A percentile compares a stretch with the other conserved stretches of the same genome.
Evolutionary conservation across 257 asterid genomes (phyloP).

Genomic region (Cruciata laevipes): DNA sequence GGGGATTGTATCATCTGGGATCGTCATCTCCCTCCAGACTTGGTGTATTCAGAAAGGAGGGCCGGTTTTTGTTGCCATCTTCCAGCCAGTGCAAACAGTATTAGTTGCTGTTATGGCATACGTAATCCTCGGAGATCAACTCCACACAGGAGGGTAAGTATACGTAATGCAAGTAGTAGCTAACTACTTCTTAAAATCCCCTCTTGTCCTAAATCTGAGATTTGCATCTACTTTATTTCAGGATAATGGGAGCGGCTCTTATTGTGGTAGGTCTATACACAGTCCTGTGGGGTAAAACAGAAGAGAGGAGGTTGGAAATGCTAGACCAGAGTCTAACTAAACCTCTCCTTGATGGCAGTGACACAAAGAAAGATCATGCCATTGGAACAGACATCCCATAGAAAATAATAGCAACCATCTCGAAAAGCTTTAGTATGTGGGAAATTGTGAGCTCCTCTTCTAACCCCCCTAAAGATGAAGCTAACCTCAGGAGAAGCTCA

Average conservation of each 20-base stretch:
- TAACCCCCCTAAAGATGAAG: constrained; percentile 10
- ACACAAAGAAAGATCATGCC: constrained; percentile 28
- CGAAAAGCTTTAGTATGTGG: constrained; percentile 16
- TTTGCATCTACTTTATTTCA: constrained; percentile 27
- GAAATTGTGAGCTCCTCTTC: constrained; percentile 21
- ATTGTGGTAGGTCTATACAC: constrained; percentile 63
- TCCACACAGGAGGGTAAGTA: constrained; percentile 74
- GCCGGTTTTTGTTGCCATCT: constrained; percentile 79
- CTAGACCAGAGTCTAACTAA: constrained; percentile 46
- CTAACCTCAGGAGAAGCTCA: constrained; percentile 15
- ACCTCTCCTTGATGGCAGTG: constrained; percentile 39
- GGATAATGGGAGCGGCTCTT: constrained; percentile 66
- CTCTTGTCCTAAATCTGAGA: neutral
- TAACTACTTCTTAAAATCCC: neutral
- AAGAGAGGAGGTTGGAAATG: constrained; percentile 43
- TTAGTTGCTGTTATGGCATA: constrained; percentile 77
- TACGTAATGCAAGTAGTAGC: neutral
- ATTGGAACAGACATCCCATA: constrained; percentile 40
- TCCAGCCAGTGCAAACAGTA: constrained; percentile 89
- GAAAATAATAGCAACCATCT: neutral
- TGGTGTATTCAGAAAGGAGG: constrained; percentile 95
- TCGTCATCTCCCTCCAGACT: constrained; percentile 70
- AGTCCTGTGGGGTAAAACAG: constrained; percentile 76
- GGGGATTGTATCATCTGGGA: constrained; percentile 85
- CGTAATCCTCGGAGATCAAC: constrained; percentile 58